These are phyloP conservation scores for Vachellia pachyceras DNA, from an alignment of 306 rosid species.

Conservation along the genomic window DNA sequence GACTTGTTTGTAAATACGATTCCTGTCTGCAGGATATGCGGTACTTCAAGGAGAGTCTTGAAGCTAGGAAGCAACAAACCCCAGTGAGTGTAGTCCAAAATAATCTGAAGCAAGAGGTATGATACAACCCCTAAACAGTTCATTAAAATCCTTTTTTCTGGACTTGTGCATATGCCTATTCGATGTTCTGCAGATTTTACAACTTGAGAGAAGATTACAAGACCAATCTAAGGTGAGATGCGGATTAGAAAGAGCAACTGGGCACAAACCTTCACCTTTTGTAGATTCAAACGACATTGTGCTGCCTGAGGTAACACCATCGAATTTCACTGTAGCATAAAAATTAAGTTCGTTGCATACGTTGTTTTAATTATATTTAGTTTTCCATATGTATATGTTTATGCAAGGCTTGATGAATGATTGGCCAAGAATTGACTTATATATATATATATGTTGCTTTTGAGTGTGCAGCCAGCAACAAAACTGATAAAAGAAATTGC, in stretches of 20 bases:
- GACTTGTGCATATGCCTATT: background rate
- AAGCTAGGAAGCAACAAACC: slow-evolving; percentile 55
- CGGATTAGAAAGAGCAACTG: slow-evolving; percentile 78
- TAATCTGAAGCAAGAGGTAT: slow-evolving; percentile 83
- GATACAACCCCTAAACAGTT: slow-evolving; percentile 16
- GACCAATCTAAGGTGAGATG: slow-evolving; percentile 76
- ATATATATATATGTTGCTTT: background rate
- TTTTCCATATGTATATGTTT: background rate
- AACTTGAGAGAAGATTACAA: slow-evolving; percentile 76
- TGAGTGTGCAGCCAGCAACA: slow-evolving; percentile 75
- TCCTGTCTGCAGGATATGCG: slow-evolving; percentile 56
- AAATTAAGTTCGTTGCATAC: background rate
- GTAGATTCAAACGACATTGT: slow-evolving; percentile 44
- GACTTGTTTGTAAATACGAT: background rate
- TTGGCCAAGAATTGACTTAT: background rate
- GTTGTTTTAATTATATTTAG: background rate
- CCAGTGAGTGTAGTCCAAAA: slow-evolving; percentile 58
- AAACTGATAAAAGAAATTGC: slow-evolving; percentile 88
- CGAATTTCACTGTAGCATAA: background rate
- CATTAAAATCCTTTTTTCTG: background rate
- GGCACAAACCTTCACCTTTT: slow-evolving; percentile 62
- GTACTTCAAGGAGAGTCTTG: slow-evolving; percentile 49
- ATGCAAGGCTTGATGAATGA: slow-evolving; percentile 2
- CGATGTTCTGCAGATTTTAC: slow-evolving; percentile 66
- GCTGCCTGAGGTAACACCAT: slow-evolving; percentile 71